These are phyloP conservation scores for Lotmaria passim DNA, from an alignment of 208 protist species.

Conservation along the genomic window DNA sequence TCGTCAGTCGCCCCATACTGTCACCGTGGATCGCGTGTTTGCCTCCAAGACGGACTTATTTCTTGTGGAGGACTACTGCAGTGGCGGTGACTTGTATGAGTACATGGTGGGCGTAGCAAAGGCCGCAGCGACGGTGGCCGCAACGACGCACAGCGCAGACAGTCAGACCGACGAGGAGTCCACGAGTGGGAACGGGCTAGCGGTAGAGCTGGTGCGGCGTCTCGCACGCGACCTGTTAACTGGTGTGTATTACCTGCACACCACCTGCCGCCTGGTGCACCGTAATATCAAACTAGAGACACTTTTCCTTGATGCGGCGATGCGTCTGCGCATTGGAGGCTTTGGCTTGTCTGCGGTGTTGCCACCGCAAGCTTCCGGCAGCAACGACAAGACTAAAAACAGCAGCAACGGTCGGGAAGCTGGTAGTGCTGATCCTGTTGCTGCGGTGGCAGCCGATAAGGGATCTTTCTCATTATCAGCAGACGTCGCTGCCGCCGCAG, in stretches of 20 bases:
- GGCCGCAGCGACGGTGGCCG: conserved; percentile 9
- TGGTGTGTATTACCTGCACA: conserved; percentile 63
- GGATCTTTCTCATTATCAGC: too few species aligned
- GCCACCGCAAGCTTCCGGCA: conserved; percentile 1
- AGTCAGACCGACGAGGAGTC: not conserved
- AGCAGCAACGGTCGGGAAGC: not conserved
- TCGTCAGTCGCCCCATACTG: conserved; percentile 56
- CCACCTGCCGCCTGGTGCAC: conserved; percentile 57
- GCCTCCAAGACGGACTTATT: conserved; percentile 63
- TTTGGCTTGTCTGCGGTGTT: conserved; percentile 68
- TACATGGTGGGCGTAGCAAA: conserved; percentile 39
- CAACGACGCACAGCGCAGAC: not conserved
- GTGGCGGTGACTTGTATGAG: conserved; percentile 65
- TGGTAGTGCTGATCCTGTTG: not conserved
- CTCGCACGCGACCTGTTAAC: conserved; percentile 58
- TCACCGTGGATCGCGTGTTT: conserved; percentile 43
- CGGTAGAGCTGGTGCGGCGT: conserved; percentile 36
- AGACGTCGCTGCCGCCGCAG: too few species aligned
- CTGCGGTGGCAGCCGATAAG: too few species aligned
- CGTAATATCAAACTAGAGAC: conserved; percentile 84
- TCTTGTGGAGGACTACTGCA: conserved; percentile 59
- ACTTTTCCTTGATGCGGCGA: conserved; percentile 57
- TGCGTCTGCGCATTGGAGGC: conserved; percentile 55
- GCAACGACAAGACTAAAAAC: not conserved
- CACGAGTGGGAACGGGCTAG: conserved; percentile 10